Base-by-base conservation (phyloP, 345 rosid genomes). In the Bretschneidera sinensis region DNA sequence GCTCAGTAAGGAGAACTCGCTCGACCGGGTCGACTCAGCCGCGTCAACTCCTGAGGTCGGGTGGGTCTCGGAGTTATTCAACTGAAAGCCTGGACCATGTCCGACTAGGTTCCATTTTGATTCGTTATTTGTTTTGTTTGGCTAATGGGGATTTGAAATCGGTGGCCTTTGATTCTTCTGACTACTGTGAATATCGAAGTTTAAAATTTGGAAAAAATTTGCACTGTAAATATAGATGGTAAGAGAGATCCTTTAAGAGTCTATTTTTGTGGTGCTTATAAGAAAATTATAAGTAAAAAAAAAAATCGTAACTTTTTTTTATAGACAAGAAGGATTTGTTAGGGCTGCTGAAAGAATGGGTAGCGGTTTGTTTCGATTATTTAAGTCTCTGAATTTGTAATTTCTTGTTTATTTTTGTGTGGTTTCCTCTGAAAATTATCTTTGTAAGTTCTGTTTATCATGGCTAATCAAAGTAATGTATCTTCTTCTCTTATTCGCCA, bases 1-100 rank as follows among this genome's bases (percentile, higher is more conserved):
- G 39, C 81, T 86, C 21, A 79, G 83, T 5, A 81, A 79, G 49
- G 87, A 83, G 7, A 83, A 81, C 68, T 70, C 83, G 14, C 58
- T 83, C 24, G 74, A 68, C 7, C 71, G 54, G 33, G 69, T 57
- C 2, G 70, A 72, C 18, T 43, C 77, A 2, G 28, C 53, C 0
- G 60, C 68, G 28, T 66, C 80, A 0, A 67, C 53, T 35, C 78
- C 83, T 0, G 83, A 76, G 62, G 48, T 76, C 0, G 86, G 71
- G 17, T 82, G 81, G 83, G 68, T 79, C 4, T 69, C 77, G 4
- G 83, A 79, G 62, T 51, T 81, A 63, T 70, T 78, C 15, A 74
- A 74, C 58, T 81, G 76, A 78, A 57, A 18, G 33, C 17, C 1
- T 22, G 21, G 13, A 50, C 53, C 20, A n/a, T 53, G 23, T 52